phyloP scores from a whole-genome alignment of 2,329 filamentous ascomycete genomes.

The Chrysosporium queenslandicum region DNA sequence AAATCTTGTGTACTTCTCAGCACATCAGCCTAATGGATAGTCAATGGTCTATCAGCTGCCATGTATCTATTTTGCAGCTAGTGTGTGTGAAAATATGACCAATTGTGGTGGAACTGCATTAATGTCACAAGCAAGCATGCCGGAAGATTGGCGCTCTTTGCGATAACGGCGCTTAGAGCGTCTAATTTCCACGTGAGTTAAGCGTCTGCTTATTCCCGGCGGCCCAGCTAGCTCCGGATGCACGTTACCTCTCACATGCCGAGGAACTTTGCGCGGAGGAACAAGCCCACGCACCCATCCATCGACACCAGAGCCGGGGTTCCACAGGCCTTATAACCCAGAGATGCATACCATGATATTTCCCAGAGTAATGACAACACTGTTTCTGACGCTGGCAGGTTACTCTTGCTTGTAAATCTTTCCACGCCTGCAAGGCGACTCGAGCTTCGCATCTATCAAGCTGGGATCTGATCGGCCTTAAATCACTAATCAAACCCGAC shows the following conservation, averaged over 20 bases:
- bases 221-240: too few species aligned
- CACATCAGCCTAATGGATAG: too few species aligned
- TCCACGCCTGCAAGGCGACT: not conserved
- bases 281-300: not conserved
- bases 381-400: not conserved
- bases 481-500: not conserved
- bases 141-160: not conserved
- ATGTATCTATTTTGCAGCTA: too few species aligned
- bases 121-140: too few species aligned
- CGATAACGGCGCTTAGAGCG: not conserved
- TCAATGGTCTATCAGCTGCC: too few species aligned
- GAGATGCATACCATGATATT: not conserved
- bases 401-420: not conserved
- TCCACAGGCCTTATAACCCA: not conserved
- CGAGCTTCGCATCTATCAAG: too few species aligned
- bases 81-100: too few species aligned
- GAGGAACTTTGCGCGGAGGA: conserved; percentile 23
- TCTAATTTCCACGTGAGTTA: not conserved
- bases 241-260: conserved; percentile 29
- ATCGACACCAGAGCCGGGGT: not conserved
- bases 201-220: too few species aligned
- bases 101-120: too few species aligned
- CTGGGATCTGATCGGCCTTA: too few species aligned
- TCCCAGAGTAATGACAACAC: not conserved
- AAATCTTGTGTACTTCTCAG: not conserved